Conservation (phyloP, 106 monocot genomes). For the Xerophyta viscosa region DNA sequence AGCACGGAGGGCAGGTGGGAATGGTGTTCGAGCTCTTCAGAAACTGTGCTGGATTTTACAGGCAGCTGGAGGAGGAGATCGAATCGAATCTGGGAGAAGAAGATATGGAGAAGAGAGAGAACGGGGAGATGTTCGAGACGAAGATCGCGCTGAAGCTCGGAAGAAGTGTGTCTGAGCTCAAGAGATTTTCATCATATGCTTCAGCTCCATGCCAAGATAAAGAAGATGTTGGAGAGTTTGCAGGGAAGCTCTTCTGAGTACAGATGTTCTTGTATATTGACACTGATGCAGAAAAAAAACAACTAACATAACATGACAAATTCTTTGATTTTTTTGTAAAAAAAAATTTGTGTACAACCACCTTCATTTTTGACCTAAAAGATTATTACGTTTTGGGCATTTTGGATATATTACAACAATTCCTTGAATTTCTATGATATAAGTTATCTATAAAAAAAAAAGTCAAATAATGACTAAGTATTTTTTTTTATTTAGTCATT, state of each 20-base stretch:
- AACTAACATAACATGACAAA: too few relatives aligned
- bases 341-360: too few relatives aligned
- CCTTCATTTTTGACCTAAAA: too few relatives aligned
- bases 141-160: slow-evolving; percentile 74
- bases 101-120: slow-evolving; percentile 34
- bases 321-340: not conserved
- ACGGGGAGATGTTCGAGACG: slow-evolving; percentile 62
- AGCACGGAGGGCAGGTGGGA: slow-evolving; percentile 77
- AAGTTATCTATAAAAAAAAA: too few relatives aligned
- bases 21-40: slow-evolving; percentile 76
- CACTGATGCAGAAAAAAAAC: not conserved
- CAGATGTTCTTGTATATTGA: not conserved
- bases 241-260: slow-evolving; percentile 66
- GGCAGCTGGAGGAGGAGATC: slow-evolving; percentile 59
- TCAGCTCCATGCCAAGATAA: slow-evolving; percentile 12
- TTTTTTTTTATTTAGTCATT: too few relatives aligned
- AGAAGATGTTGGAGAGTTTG: slow-evolving; percentile 43
- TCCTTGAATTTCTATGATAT: too few relatives aligned
- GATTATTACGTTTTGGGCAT: too few relatives aligned
- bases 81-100: slow-evolving; percentile 34
- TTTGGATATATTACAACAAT: too few relatives aligned
- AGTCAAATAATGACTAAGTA: too few relatives aligned
- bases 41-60: slow-evolving; percentile 62
- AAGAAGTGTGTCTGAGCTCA: slow-evolving; percentile 47
- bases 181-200: slow-evolving; percentile 25